Evolutionary conservation across 2,329 filamentous ascomycete genomes (phyloP).

Genomic region (Trichoderma sp.): DNA sequence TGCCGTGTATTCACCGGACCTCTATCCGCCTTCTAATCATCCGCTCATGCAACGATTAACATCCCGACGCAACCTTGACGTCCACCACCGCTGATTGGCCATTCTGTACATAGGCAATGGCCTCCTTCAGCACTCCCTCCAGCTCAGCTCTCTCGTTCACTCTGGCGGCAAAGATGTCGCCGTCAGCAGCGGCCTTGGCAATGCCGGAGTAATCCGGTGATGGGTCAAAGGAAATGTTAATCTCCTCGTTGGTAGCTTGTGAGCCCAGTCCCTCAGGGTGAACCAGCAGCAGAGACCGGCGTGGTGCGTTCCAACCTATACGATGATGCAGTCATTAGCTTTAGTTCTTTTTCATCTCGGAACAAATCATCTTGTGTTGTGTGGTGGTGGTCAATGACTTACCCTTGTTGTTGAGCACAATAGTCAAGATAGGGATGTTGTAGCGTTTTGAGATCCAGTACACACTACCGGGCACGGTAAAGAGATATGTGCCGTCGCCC

Average conservation of each 20-base stretch:
- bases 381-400: conserved; percentile 17
- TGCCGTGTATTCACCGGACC: neutral
- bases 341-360: neutral
- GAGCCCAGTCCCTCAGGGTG: conserved; percentile 57
- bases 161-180: conserved; percentile 49
- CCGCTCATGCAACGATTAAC: conserved; percentile 27
- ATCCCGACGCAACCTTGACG: conserved; percentile 48
- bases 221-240: conserved; percentile 60
- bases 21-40: neutral
- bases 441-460: conserved; percentile 57
- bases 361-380: neutral
- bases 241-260: conserved; percentile 57
- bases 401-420: conserved; percentile 58
- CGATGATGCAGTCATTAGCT: neutral
- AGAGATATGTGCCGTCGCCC: conserved; percentile 57
- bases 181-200: conserved; percentile 58
- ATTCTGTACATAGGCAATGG: conserved; percentile 49
- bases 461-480: conserved; percentile 53
- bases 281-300: conserved; percentile 55
- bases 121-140: conserved; percentile 47
- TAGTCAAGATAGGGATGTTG: conserved; percentile 52
- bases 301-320: conserved; percentile 58
- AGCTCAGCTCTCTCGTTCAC: conserved; percentile 49
- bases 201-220: conserved; percentile 59
- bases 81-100: conserved; percentile 55